phyloP scores from a whole-genome alignment of 139 green algal genomes.

The Micromonas commoda region DNA sequence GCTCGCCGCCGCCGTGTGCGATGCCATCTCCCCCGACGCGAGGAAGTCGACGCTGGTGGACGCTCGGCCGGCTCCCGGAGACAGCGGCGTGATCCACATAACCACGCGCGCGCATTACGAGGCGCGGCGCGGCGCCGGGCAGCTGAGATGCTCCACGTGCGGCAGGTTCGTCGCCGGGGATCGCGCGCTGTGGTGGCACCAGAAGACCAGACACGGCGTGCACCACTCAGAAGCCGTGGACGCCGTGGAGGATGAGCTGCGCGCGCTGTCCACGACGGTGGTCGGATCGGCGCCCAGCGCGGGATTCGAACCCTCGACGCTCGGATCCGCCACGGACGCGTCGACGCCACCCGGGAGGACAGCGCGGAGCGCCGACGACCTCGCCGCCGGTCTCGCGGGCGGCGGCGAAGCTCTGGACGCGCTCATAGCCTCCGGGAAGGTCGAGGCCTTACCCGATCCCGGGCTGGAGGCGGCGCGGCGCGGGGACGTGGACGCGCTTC shows the following conservation, averaged over 20 bases:
- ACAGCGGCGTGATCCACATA: background rate
- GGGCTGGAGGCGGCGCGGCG: background rate
- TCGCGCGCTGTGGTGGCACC: constrained; percentile 28
- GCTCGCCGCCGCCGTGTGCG: background rate
- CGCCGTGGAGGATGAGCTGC: background rate
- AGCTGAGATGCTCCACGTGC: constrained; percentile 25
- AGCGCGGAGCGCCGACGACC: background rate
- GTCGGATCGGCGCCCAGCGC: too few species aligned
- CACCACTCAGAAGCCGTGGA: background rate
- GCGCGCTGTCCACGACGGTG: constrained; percentile 1
- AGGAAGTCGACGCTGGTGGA: background rate
- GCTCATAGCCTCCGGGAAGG: background rate
- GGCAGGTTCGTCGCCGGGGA: constrained; percentile 30
- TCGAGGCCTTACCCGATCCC: background rate
- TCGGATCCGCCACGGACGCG: too few species aligned
- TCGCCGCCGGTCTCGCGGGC: background rate
- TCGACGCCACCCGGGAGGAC: too few species aligned
- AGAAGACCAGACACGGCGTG: constrained; percentile 22
- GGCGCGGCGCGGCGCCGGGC: background rate
- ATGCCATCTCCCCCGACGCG: background rate
- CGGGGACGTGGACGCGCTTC: constrained; percentile 5
- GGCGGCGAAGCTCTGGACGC: background rate
- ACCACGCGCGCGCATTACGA: constrained; percentile 6
- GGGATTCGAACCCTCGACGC: too few species aligned
- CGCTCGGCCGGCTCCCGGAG: background rate